Evolutionary conservation across 768 basidiomycete genomes (phyloP), one percentile per base, ranked within the genome.

Genomic region (Fistulinella prunicolor): DNA sequence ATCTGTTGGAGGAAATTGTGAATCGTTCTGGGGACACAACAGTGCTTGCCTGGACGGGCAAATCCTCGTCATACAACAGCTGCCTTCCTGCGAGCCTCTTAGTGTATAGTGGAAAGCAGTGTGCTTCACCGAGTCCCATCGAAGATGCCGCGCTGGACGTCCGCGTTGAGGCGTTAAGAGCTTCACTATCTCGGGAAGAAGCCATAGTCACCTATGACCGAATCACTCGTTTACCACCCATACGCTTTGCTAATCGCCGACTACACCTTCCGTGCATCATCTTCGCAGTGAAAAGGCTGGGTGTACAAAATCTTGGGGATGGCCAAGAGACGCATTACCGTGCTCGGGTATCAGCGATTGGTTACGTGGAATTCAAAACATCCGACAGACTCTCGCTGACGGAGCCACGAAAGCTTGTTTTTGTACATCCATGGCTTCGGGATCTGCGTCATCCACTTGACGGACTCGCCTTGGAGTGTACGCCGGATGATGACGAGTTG

Each of bases 341-440:
- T 10, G 49, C 49, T 29, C 42, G 22, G 9, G 49, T 38, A 19
- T 36, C 46, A 3, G 45, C 28, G 3, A 46, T 56, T 8, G 49
- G 54, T 2, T 5, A 47, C 8, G 38, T 47, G 0, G 30, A 51
- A 3, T 56, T 56, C 36, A 2, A 24, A 34, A 47, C 54, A 5
- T 34, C 30, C 2, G 41, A 46, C 10, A n/a, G 6, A n/a, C 19
- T 51, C 12, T 38, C 47, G 20, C 13, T 24, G n/a, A 32, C 0
- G 9, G 45, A 46, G 16, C 30, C 44, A 4, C 42, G 34, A 13
- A 44, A 40, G 20, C 21, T 56, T 9, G 19, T 28, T 28, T 19
- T 58, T 16, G 44, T 54, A 12, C 39, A 47, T 38, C 56, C 56
- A 2, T 57, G 56, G 56, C 28, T 57, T 29, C 42, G 56, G n/a